Base-by-base conservation (phyloP, 208 protist genomes). In the Porcisia hertigi region DNA sequence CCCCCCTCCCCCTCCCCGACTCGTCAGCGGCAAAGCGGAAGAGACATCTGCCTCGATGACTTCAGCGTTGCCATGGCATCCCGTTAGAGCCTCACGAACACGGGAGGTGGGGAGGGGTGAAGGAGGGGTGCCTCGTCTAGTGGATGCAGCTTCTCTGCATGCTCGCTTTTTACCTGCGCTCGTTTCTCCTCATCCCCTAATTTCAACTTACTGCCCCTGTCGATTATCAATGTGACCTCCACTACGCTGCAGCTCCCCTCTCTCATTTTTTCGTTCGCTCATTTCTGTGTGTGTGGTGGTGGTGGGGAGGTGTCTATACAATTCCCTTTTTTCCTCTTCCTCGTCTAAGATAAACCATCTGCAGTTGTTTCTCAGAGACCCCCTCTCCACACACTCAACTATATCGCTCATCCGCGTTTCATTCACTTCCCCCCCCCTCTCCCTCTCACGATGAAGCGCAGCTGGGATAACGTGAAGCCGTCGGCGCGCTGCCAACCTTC, bases 381-480 rank as follows among this genome's bases (percentile, higher is more conserved):
- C 45, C 36, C 75, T 78, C 59, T 73, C 47, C 63, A 72, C 25
- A 3, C 55, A 7, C 3, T 30, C 12, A 20, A 34, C 55, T 60
- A 3, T 60, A 60, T 60, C 55, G 16, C 55, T 55, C 52, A 20
- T 55, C 52, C 52, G 16, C 52, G 16, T 16, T 55, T 16, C 12
- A 8, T 16, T 55, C 52, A 55, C 52, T 8, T 16, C 55, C 63
- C 63, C 63, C 25, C 63, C 63, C 18, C 63, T 67, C 63, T 47
- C 14, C 36, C 63, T 41, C 63, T 20, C 23, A 34, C 65, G 39
- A 74, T 82, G 72, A 71, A 63, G 23, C 73, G 82, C 18, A 78
- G 95, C 45, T 91, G 97, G 16, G 93, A 98, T 60, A 77, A 85
- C n/a, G 88, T 96, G 53, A 90, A 96, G 75, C 88, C 91, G 47